Conservation (phyloP, 257 asterid genomes). For the Catharanthus roseus region DNA sequence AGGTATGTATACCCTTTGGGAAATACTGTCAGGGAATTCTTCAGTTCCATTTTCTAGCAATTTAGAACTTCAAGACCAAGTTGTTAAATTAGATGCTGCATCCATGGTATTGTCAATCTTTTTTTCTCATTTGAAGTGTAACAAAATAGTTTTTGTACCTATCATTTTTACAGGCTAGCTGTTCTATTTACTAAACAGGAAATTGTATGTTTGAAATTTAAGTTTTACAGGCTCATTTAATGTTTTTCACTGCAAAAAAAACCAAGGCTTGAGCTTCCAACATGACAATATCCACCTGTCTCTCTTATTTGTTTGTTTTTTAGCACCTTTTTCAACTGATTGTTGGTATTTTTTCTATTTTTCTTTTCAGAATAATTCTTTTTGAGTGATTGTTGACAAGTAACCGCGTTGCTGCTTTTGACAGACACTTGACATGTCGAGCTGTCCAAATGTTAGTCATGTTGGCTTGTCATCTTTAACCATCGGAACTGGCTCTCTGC, state of each 20-base stretch:
- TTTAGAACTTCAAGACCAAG: neutral
- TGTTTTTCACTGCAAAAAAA: neutral
- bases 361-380: neutral
- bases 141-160: neutral
- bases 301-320: too few species aligned
- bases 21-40: neutral
- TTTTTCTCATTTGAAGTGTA: neutral
- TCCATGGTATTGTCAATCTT: neutral
- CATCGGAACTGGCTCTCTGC: slow-evolving; percentile 47
- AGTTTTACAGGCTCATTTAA: neutral
- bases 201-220: neutral
- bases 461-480: slow-evolving; percentile 75
- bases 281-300: too few species aligned
- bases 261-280: too few species aligned
- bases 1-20: slow-evolving; percentile 37
- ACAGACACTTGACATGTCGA: slow-evolving; percentile 86
- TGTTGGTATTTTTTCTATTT: neutral
- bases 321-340: neutral
- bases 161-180: neutral
- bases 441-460: slow-evolving; percentile 78
- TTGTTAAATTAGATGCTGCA: neutral
- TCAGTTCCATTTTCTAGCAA: neutral
- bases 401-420: slow-evolving; percentile 14
- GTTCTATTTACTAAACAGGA: neutral
- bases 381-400: slow-evolving; percentile 5